phyloP scores from a whole-genome alignment of 495 filamentous ascomycete species.

The Penicillium parvum region DNA sequence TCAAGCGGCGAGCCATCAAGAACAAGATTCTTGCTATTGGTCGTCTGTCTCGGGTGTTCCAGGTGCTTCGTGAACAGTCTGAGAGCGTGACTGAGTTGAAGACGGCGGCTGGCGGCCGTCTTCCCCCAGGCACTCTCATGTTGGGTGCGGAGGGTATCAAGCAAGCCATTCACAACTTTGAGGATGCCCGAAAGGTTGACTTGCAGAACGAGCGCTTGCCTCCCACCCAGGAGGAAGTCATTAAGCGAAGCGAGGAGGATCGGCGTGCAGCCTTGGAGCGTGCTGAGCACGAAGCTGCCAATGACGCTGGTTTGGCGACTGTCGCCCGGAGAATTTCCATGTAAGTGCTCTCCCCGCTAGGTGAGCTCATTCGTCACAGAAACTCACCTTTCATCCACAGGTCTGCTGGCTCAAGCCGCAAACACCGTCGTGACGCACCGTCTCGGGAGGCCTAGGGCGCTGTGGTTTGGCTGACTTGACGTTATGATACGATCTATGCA shows the following conservation, averaged over 20 bases:
- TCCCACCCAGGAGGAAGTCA: conserved; percentile 87
- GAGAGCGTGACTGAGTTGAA: conserved; percentile 96
- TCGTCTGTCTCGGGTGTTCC: conserved; percentile 94
- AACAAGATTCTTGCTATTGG: conserved; percentile 99
- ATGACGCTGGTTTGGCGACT: conserved; percentile 77
- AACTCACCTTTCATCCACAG: conserved; percentile 19
- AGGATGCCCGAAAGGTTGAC: conserved; percentile 97
- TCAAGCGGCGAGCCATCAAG: conserved; percentile 93
- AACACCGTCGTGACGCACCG: conserved; percentile 29
- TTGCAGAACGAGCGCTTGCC: conserved; percentile 93
- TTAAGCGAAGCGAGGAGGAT: conserved; percentile 71
- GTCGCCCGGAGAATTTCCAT: conserved; percentile 92
- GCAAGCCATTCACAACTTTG: conserved; percentile 95
- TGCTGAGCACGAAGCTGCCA: conserved; percentile 81
- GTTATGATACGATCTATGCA: conserved; percentile 30
- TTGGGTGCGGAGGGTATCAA: conserved; percentile 97
- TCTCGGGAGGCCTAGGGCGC: conserved; percentile 24
- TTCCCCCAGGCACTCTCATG: conserved; percentile 96
- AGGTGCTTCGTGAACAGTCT: conserved; percentile 94
- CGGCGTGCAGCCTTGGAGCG: conserved; percentile 77
- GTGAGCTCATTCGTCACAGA: neutral
- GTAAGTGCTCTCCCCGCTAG: conserved; percentile 53
- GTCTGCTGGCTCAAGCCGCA: conserved; percentile 37
- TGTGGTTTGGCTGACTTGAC: conserved; percentile 17
- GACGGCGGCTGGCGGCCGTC: conserved; percentile 86